Evolutionary conservation across 106 monocot species (phyloP), one percentile per base, ranked within the genome.

Genomic region (Acorus calamus): DNA sequence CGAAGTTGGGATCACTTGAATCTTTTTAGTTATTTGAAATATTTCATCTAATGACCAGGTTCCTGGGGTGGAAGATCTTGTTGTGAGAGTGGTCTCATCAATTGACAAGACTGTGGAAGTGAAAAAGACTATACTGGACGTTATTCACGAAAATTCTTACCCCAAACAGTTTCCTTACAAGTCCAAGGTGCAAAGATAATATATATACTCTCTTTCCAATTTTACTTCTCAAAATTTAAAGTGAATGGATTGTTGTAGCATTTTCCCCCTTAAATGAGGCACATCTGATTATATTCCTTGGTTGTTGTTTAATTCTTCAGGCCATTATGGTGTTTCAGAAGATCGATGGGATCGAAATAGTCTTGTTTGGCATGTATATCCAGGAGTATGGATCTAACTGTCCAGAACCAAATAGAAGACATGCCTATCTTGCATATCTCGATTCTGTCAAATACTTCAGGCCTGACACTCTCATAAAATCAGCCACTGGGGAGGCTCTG

Each of bases 401-500:
- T 52, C 6, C 74, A 46, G 56, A 51, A 0, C 90, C 90, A 66
- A 90, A 90, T 75, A 75, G 63, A 63, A 81, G 86, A 14, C 78
- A 59, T 52, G 62, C 78, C 5, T 83, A 66, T 60, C 53, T 90
- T 66, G 83, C 90, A 52, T 90, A 90, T 57, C 63, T 90, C 42
- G 90, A 90, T 71, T 90, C 90, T 57, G 83, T 86, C 51, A 90
- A 81, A 53, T 78, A 90, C 51, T 90, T 90, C 74, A 75, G 68
- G 62, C 90, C 90, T 67, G 80, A 81, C 49, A 28, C 28, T 28
- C 0, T 28, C 28, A 69, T 86, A 50, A 78, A 64, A 68, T 60
- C 86, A 61, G 60, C 65, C 4, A 66, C 66, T 66, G 90, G 86
- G 46, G 86, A 90, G 66, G 86, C 90, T 43, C 73, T 90, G 11